Evolutionary conservation across 352 stramenopile genomes (phyloP), one percentile per base, ranked within the genome.

Genomic region (Pythium dissotocum): DNA sequence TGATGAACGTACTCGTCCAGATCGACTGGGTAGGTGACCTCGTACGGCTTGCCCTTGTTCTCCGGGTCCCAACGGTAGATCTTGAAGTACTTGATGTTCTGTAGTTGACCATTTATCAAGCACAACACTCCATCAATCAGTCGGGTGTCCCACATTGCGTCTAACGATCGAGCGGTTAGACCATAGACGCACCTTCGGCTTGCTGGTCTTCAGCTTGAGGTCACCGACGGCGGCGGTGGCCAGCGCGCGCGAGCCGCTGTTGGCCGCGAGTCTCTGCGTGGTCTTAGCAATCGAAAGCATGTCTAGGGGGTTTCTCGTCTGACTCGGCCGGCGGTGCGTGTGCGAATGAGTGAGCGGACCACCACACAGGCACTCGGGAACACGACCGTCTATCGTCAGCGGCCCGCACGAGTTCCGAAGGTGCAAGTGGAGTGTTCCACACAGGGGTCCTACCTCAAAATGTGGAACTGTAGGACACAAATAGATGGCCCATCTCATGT

Each of bases 61-160:
- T 99, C 96, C 1, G 98, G 97, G 76, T 99, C 95, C 92, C 95
- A 99, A 63, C 98, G 91, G 85, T 99, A 99, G 69, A 99, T 97
- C 83, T 99, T 98, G 67, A 99, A 99, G 83, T 98, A 98, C 83
- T 98, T 98, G 82, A 99, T 97, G 69, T 97, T 90, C 87, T 98
- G 58, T 51, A 24, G 42, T 26, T 26, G 46, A 16, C 18, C n/a
- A 52, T 7, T 9, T 9, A 53, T 53, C n/a, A 53, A 32, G 16
- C 46, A 28, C 46, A 30, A 32, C n/a, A 30, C 21, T 53, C n/a
- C 18, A 32, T 53, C 46, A 53, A 32, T 53, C 46, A 53, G 46
- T 53, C 46, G 8, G 18, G 6, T 30, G n/a, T 30, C 24, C 18
- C 46, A 8, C 46, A 53, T 53, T 16, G 21, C 21, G n/a, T 13